phyloP scores from a whole-genome alignment of 495 filamentous ascomycete genomes.

The Aspergillus haitiensis region DNA sequence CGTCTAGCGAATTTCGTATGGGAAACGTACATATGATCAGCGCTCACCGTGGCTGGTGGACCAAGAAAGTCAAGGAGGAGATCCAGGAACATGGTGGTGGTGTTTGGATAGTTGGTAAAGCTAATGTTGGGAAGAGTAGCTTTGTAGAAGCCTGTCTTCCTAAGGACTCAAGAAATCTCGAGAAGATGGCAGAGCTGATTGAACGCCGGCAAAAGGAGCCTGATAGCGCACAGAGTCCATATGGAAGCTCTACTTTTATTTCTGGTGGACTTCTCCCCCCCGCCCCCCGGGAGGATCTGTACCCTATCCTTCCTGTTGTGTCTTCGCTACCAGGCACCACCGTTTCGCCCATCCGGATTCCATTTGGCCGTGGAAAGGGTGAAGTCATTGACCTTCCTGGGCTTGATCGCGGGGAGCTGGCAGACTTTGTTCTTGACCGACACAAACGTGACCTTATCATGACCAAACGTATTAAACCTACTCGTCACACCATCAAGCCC shows the following conservation, averaged over 20 bases:
- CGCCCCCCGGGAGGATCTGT: conserved; percentile 65
- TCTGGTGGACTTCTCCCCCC: conserved; percentile 66
- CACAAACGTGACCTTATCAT: conserved; percentile 70
- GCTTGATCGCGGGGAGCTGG: conserved; percentile 69
- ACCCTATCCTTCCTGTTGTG: conserved; percentile 77
- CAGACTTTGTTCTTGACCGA: conserved; percentile 62
- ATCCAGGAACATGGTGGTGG: conserved; percentile 78
- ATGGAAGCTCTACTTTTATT: conserved; percentile 22
- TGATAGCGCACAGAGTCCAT: conserved; percentile 17
- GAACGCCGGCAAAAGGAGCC: conserved; percentile 31
- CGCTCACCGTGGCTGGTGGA: conserved; percentile 85
- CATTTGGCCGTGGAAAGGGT: conserved; percentile 79
- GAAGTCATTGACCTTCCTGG: conserved; percentile 96
- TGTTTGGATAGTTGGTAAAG: conserved; percentile 97
- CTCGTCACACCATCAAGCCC: conserved; percentile 69
- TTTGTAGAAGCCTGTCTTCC: conserved; percentile 84
- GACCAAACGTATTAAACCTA: conserved; percentile 64
- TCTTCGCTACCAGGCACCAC: conserved; percentile 91
- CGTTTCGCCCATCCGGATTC: conserved; percentile 85
- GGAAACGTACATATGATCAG: conserved; percentile 85
- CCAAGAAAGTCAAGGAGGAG: conserved; percentile 76
- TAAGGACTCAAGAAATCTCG: conserved; percentile 63
- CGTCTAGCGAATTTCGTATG: conserved; percentile 63
- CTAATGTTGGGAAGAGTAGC: conserved; percentile 94
- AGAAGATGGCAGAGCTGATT: conserved; percentile 39